Evolutionary conservation across 2,329 filamentous ascomycete species (phyloP).

Genomic region (Fusarium haematococcum): DNA sequence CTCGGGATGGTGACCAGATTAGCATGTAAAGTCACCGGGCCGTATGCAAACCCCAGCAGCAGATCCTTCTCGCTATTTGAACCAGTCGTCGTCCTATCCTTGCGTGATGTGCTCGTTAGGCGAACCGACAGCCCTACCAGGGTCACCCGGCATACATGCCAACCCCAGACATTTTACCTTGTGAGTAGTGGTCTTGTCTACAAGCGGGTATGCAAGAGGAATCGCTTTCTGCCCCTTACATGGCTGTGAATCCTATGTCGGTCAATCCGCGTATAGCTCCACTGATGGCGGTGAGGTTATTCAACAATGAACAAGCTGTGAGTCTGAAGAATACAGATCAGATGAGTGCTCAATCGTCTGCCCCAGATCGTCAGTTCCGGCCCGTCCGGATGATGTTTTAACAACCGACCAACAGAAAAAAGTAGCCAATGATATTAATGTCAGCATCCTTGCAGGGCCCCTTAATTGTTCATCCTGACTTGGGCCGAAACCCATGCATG

Average conservation of each 20-base stretch:
- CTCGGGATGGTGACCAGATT: neutral
- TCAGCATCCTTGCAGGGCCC: neutral
- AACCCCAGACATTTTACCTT: neutral
- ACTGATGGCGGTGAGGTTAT: neutral
- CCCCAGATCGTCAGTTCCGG: neutral
- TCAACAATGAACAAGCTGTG: neutral
- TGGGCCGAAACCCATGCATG: neutral
- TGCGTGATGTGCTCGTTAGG: neutral
- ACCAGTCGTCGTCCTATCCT: neutral
- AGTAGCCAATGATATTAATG: neutral
- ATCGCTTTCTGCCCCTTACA: neutral
- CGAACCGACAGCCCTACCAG: neutral
- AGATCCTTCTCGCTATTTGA: neutral
- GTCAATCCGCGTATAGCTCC: neutral
- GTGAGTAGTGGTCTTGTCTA: neutral
- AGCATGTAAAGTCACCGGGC: neutral
- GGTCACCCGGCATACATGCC: neutral
- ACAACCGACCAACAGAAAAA: neutral
- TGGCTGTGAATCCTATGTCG: neutral
- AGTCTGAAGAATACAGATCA: too few species aligned
- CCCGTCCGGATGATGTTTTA: neutral
- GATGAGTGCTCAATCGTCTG: too few species aligned
- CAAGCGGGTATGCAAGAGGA: neutral
- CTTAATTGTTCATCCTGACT: neutral
- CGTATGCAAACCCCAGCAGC: neutral